Conservation (phyloP, 495 filamentous ascomycete genomes). For the Symbiotaphrina buchneri region DNA sequence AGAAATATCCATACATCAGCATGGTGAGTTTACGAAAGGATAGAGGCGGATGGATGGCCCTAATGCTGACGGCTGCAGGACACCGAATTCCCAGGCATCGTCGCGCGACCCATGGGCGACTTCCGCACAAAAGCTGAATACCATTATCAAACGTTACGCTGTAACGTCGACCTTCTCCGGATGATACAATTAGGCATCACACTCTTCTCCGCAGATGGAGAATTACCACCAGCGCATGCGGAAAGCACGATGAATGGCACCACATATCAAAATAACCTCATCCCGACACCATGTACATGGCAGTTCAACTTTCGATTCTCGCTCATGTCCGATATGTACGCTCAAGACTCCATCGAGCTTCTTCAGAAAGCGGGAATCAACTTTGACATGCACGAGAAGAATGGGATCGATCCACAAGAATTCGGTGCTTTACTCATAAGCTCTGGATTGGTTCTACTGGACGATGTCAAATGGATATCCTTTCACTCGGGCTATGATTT, state of each 20-base stretch:
- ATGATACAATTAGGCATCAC: conserved; percentile 94
- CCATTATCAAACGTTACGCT: conserved; percentile 92
- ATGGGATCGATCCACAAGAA: conserved; percentile 76
- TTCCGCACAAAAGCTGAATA: conserved; percentile 92
- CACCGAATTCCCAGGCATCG: conserved; percentile 92
- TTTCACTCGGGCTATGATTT: conserved; percentile 99
- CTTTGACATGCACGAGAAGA: conserved; percentile 54
- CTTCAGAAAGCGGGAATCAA: conserved; percentile 73
- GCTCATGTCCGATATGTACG: conserved; percentile 87
- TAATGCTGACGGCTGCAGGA: conserved; percentile 32
- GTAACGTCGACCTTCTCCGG: conserved; percentile 90
- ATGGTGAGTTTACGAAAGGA: conserved; percentile 43
- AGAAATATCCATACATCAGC: conserved; percentile 81
- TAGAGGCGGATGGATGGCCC: background rate
- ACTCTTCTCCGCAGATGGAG: conserved; percentile 69
- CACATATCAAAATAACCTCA: conserved; percentile 27
- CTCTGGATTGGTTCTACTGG: conserved; percentile 73
- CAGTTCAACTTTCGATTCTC: conserved; percentile 98
- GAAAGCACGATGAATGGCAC: conserved; percentile 23
- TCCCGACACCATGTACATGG: conserved; percentile 73
- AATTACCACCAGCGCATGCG: conserved; percentile 49
- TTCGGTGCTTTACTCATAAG: conserved; percentile 79
- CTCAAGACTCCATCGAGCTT: conserved; percentile 75
- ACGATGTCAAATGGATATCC: conserved; percentile 83
- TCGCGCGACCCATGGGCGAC: conserved; percentile 80